Evolutionary conservation across 345 rosid genomes (phyloP).

Genomic region (Psidium friedrichsthalianum): DNA sequence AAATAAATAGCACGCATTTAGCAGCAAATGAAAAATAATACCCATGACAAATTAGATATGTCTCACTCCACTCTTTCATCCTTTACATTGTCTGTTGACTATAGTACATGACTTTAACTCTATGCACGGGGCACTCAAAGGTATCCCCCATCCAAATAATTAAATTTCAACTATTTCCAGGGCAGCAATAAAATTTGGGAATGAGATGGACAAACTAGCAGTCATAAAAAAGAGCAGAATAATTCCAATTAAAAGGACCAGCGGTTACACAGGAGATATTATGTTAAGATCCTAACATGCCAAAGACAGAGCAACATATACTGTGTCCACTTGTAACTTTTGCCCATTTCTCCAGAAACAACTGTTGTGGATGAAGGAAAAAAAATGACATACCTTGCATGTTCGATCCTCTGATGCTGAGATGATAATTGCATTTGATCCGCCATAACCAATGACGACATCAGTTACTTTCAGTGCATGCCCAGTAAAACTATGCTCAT

Average conservation of each 20-base stretch:
- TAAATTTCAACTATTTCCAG: not conserved
- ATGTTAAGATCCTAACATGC: not conserved
- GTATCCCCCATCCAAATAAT: not conserved
- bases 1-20: not conserved
- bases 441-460: constrained; percentile 55
- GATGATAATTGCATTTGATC: constrained; percentile 53
- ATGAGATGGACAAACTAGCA: not conserved
- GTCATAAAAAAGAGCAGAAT: not conserved
- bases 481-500: constrained; percentile 43
- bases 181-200: not conserved
- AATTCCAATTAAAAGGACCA: not conserved
- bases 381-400: constrained; percentile 43
- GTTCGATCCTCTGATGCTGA: constrained; percentile 83
- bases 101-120: not conserved
- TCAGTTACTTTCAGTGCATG: constrained; percentile 57
- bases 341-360: not conserved
- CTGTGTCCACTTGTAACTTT: not conserved
- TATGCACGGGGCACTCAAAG: not conserved
- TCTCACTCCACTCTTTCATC: not conserved
- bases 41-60: not conserved
- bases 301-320: not conserved
- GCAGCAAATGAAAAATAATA: not conserved
- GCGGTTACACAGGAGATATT: not conserved
- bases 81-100: not conserved
- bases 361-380: not conserved